phyloP scores from a whole-genome alignment of 148 eudicot genomes.

The Euryodendron excelsum region DNA sequence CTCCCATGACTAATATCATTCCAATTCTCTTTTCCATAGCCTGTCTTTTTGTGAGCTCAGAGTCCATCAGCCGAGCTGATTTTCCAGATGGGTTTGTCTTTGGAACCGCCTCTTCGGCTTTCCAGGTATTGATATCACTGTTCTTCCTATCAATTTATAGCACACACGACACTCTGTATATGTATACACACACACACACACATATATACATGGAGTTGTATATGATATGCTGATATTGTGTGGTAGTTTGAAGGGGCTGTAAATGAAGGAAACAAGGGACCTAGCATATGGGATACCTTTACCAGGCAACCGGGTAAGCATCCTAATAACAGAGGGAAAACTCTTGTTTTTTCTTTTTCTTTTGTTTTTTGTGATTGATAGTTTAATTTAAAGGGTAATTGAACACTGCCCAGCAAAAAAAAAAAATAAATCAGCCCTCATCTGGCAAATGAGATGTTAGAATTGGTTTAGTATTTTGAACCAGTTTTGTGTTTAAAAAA shows the following conservation, averaged over 20 bases:
- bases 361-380: no score
- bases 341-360: no score
- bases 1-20: no score
- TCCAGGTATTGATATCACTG: conserved; percentile 43
- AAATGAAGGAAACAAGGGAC: conserved; percentile 85
- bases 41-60: conserved; percentile 18
- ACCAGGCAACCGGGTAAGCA: conserved; percentile 50
- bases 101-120: conserved; percentile 95
- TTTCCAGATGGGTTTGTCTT: conserved; percentile 74
- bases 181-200: no score
- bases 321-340: no score
- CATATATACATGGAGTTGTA: no score
- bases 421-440: no score
- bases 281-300: conserved; percentile 91
- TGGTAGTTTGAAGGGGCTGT: conserved; percentile 94
- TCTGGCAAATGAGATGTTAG: background rate
- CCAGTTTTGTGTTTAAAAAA: background rate
- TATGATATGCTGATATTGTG: no score
- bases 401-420: no score
- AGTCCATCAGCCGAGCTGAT: conserved; percentile 47
- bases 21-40: conserved; percentile 6
- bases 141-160: no score
- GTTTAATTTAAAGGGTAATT: background rate
- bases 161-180: no score
- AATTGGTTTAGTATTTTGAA: background rate